Evolutionary conservation across 2,329 filamentous ascomycete genomes (phyloP).

Genomic region (Cytospora piceae): DNA sequence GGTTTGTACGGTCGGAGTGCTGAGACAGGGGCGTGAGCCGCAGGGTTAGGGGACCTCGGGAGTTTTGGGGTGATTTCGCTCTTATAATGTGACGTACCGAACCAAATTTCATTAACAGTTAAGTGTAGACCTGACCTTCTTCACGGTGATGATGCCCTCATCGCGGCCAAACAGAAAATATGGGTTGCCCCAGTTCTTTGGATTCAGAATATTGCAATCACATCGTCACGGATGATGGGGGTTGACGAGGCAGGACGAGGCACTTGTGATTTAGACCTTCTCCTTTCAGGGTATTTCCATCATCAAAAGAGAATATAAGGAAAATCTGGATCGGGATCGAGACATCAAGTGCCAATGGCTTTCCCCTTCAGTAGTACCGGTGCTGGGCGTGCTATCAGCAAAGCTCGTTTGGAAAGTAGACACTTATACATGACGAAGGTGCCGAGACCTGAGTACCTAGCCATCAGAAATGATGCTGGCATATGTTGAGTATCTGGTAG

Average conservation of each 20-base stretch:
- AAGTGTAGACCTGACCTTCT: neutral
- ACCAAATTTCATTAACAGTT: neutral
- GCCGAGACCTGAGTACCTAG: too few species aligned
- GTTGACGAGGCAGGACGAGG: neutral
- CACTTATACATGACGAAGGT: too few species aligned
- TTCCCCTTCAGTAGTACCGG: too few species aligned
- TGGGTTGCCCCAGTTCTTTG: neutral
- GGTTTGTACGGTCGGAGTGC: neutral
- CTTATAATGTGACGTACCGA: neutral
- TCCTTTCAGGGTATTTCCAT: too few species aligned
- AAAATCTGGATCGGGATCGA: too few species aligned
- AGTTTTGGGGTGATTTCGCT: neutral
- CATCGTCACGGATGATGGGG: neutral
- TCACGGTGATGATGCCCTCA: neutral
- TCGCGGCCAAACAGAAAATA: neutral
- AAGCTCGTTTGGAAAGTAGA: too few species aligned
- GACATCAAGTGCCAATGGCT: too few species aligned
- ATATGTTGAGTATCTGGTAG: too few species aligned
- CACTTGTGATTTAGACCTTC: neutral
- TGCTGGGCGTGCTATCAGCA: too few species aligned
- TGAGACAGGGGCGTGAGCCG: neutral
- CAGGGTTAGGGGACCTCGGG: constrained; percentile 19
- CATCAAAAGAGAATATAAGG: too few species aligned
- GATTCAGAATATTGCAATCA: neutral
- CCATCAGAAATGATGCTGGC: too few species aligned